Evolutionary conservation across 495 filamentous ascomycete species (phyloP).

Genomic region (Hypoxylon intermedium): DNA sequence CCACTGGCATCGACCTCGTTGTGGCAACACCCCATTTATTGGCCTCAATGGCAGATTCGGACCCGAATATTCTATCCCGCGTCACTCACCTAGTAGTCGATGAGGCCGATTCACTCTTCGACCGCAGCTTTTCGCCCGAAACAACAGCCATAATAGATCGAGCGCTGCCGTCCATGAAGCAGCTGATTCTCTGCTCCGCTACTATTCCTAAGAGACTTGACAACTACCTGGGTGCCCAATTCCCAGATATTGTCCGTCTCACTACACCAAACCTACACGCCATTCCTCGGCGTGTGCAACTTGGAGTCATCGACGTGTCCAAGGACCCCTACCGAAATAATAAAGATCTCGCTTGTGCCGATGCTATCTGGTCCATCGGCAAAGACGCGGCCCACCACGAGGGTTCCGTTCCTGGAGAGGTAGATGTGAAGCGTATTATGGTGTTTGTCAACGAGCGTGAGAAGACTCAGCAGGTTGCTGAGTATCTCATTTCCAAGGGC

Average conservation of each 20-base stretch:
- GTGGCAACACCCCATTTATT: conserved; percentile 90
- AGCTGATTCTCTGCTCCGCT: conserved; percentile 94
- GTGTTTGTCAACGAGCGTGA: conserved; percentile 99
- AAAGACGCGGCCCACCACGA: conserved; percentile 70
- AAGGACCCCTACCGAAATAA: conserved; percentile 90
- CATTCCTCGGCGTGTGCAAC: conserved; percentile 91
- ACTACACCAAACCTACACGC: conserved; percentile 95
- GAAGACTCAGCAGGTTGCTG: conserved; percentile 77
- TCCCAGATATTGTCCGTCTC: conserved; percentile 81
- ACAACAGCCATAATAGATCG: conserved; percentile 83
- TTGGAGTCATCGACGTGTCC: conserved; percentile 89
- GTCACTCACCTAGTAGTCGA: conserved; percentile 89
- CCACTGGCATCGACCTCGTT: conserved; percentile 82
- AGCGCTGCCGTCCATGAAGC: conserved; percentile 75
- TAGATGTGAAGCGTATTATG: conserved; percentile 82
- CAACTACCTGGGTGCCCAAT: conserved; percentile 76
- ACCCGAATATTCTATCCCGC: conserved; percentile 86
- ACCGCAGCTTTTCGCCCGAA: conserved; percentile 84
- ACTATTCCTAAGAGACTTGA: conserved; percentile 93
- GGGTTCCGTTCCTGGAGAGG: conserved; percentile 46
- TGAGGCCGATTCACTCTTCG: conserved; percentile 94
- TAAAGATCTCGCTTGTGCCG: conserved; percentile 88
- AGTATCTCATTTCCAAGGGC: conserved; percentile 81
- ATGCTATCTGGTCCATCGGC: conserved; percentile 91
- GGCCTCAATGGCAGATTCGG: conserved; percentile 79